These are phyloP conservation scores for Pseudogymnoascus sp. DNA, from an alignment of 2,329 filamentous ascomycete genomes.

Conservation along the genomic window DNA sequence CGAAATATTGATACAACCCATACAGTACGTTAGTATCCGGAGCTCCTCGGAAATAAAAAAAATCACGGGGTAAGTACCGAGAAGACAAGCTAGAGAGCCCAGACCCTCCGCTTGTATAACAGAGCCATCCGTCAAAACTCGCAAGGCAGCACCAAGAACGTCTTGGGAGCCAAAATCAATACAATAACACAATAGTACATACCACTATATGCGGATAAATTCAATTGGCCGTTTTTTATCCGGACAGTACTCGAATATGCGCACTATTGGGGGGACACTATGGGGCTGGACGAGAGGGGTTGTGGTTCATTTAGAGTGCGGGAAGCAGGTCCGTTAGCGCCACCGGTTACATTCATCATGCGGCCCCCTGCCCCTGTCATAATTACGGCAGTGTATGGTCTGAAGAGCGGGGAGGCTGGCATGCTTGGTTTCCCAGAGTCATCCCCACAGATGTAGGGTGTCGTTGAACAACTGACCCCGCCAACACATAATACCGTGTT, in stretches of 20 bases:
- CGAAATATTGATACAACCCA: background rate
- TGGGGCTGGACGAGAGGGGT: background rate
- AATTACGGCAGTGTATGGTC: background rate
- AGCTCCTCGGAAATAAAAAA: background rate
- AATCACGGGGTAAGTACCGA: background rate
- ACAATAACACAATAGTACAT: background rate
- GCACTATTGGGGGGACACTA: background rate
- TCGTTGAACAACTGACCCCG: background rate
- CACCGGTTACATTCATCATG: slow-evolving; percentile 1
- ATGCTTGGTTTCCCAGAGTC: background rate
- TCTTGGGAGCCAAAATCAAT: background rate
- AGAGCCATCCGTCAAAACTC: too few relatives aligned
- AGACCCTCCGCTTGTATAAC: background rate
- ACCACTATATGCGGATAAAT: background rate
- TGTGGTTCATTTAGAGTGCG: slow-evolving; percentile 6
- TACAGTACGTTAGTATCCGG: background rate
- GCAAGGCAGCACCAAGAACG: background rate
- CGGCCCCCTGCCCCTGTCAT: background rate
- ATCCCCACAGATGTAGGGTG: background rate
- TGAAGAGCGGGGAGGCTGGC: background rate
- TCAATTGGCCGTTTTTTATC: background rate
- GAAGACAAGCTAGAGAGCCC: too few relatives aligned
- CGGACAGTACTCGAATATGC: background rate
- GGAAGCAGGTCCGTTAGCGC: slow-evolving; percentile 7
- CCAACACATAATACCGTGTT: background rate